These are phyloP conservation scores for Plenodomus biglobosus DNA, from an alignment of 2,329 filamentous ascomycete genomes.

Conservation along the genomic window DNA sequence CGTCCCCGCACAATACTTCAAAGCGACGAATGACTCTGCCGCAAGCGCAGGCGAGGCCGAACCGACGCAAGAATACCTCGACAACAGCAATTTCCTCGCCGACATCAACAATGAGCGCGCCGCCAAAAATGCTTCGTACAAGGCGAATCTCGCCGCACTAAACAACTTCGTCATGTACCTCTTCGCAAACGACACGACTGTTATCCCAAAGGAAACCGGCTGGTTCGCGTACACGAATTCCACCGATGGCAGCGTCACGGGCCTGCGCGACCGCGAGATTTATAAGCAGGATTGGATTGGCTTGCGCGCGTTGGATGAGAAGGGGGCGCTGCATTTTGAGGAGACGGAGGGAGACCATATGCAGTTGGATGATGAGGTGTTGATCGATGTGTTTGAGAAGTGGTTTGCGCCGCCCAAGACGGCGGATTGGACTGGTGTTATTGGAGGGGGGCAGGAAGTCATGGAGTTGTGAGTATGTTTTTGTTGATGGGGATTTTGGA, in stretches of 20 bases:
- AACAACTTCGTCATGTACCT: conserved; percentile 85
- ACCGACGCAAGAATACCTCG: conserved; percentile 66
- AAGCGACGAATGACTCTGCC: conserved; percentile 64
- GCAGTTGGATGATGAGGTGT: conserved; percentile 66
- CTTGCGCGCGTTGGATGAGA: conserved; percentile 73
- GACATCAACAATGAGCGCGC: conserved; percentile 93
- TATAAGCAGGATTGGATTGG: conserved; percentile 96
- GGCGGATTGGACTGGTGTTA: conserved; percentile 5
- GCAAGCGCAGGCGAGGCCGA: no score
- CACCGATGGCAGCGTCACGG: conserved; percentile 62
- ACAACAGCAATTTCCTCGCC: conserved; percentile 82
- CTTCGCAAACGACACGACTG: conserved; percentile 82
- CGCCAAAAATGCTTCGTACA: conserved; percentile 74
- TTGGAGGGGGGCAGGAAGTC: conserved; percentile 20
- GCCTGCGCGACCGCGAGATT: conserved; percentile 67
- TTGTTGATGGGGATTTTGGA: no score
- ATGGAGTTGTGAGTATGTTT: conserved; percentile 39
- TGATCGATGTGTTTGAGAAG: conserved; percentile 66
- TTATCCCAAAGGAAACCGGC: conserved; percentile 84
- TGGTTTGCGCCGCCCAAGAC: conserved; percentile 59
- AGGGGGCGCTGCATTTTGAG: conserved; percentile 75
- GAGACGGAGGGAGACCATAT: conserved; percentile 79
- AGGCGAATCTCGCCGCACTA: conserved; percentile 66
- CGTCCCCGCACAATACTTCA: conserved; percentile 94
- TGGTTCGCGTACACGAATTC: conserved; percentile 83